Base-by-base conservation (phyloP, 805 yeast genomes). In the Danielia reshetovae region DNA sequence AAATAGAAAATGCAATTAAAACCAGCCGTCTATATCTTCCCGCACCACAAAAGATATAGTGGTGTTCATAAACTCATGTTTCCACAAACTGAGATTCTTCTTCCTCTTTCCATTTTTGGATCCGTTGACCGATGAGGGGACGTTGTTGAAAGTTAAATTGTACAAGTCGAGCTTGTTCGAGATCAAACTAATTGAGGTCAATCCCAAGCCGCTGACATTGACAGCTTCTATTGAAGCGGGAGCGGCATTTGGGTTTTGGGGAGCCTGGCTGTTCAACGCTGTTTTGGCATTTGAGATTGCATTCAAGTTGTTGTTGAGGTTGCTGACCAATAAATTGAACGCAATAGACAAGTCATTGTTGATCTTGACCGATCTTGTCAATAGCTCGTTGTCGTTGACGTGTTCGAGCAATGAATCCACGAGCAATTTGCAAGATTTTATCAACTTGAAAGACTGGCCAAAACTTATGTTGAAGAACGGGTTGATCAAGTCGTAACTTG, bases 1-100 rank as follows among this genome's bases (percentile, higher is more conserved):
- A 4, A 27, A 11, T 5, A 25, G 13, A 27, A 5, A 15, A 28
- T 18, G 30, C 24, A 28, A 25, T 23, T 36, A 51, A 18, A 36
- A 44, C 70, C 70, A 67, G 4, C 71, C 72, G 14, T 65, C 62
- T 16, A 48, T 35, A 31, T 46, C 52, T 38, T 67, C 72, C 12
- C 45, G 46, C 13, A 52, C 52, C 7, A 60, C 45, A 35, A 63
- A 57, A 3, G 59, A 59, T 2, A 55, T 31, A 8, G 63, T 45
- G 1, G 31, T 33, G 5, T 29, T 30, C 27, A 36, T 22, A 18
- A 51, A 39, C 10, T 50, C 48, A 12, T 23, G 19, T 18, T 31
- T 41, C 59, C 57, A 54, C n/a, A 32, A 30, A 11, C 38, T 30
- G 14, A 35, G 26, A 17, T 30, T 35, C 5, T 34, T 28, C 8